Evolutionary conservation across 2,329 filamentous ascomycete species (phyloP).

Genomic region (Neobulgaria alba): DNA sequence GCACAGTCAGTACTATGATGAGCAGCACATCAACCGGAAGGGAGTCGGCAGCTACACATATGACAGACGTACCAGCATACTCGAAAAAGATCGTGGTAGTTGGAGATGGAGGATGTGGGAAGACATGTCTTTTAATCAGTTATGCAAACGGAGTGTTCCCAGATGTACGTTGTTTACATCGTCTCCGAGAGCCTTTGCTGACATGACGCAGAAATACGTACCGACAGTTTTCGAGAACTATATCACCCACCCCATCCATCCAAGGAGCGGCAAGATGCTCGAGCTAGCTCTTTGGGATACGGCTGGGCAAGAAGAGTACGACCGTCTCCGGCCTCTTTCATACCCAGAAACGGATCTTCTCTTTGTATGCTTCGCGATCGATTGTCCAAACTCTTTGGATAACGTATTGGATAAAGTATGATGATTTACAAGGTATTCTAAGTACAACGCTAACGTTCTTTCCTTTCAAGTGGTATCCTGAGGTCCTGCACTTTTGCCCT

Average conservation of each 20-base stretch:
- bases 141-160: constrained; percentile 99
- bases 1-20: constrained; percentile 78
- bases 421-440: too few species aligned
- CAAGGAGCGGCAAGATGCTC: constrained; percentile 81
- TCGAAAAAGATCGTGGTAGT: constrained; percentile 99
- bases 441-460: constrained; percentile 4
- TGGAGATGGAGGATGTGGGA: constrained; percentile 94
- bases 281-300: constrained; percentile 98
- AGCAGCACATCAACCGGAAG: constrained; percentile 63
- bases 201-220: constrained; percentile 74
- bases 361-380: constrained; percentile 98
- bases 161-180: constrained; percentile 54
- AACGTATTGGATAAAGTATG: constrained; percentile 98
- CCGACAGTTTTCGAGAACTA: constrained; percentile 99
- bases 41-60: constrained; percentile 72
- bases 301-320: constrained; percentile 96
- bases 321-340: constrained; percentile 86
- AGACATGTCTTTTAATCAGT: constrained; percentile 96
- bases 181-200: neutral
- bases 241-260: constrained; percentile 92
- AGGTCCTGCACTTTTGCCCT: constrained; percentile 97
- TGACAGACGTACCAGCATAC: constrained; percentile 85
- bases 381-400: constrained; percentile 95
- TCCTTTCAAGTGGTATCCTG: constrained; percentile 79
- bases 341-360: constrained; percentile 97